A percentile compares a stretch with the other conserved stretches of the same genome.
These are phyloP conservation scores for Corymbia calophylla DNA, from an alignment of 441 rosid genomes.

Conservation along the genomic window DNA sequence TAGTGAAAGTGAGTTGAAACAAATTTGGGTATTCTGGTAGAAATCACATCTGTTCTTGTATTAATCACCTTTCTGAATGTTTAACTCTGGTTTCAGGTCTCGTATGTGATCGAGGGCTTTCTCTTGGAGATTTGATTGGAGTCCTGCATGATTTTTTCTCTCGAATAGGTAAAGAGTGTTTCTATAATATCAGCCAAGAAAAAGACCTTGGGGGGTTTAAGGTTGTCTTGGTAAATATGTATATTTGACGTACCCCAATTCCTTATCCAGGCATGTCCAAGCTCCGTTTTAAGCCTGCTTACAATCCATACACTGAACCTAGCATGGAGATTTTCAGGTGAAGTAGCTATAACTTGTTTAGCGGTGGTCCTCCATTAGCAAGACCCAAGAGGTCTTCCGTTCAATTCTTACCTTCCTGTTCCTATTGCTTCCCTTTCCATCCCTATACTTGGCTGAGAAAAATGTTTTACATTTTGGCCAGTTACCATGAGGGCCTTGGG, in stretches of 20 bases:
- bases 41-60: neutral
- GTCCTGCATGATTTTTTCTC: slow-evolving; percentile 80
- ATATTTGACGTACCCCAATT: neutral
- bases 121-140: slow-evolving; percentile 90
- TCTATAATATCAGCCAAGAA: neutral
- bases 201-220: neutral
- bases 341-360: neutral
- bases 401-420: neutral
- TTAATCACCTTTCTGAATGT: neutral
- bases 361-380: neutral
- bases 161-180: slow-evolving; percentile 50
- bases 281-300: slow-evolving; percentile 88
- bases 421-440: neutral
- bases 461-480: slow-evolving; percentile 12
- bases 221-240: neutral
- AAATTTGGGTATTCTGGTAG: neutral
- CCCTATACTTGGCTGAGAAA: neutral
- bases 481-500: slow-evolving; percentile 76
- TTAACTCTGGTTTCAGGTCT: slow-evolving; percentile 53
- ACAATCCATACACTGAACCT: slow-evolving; percentile 96
- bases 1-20: neutral
- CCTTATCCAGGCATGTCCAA: slow-evolving; percentile 70
- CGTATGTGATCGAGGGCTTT: slow-evolving; percentile 85
- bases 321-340: slow-evolving; percentile 98
- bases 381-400: neutral